Percentiles rank a stretch among this genome's conserved stretches.
phyloP scores from a whole-genome alignment of 2,329 filamentous ascomycete genomes.

The Alternaria sp. region DNA sequence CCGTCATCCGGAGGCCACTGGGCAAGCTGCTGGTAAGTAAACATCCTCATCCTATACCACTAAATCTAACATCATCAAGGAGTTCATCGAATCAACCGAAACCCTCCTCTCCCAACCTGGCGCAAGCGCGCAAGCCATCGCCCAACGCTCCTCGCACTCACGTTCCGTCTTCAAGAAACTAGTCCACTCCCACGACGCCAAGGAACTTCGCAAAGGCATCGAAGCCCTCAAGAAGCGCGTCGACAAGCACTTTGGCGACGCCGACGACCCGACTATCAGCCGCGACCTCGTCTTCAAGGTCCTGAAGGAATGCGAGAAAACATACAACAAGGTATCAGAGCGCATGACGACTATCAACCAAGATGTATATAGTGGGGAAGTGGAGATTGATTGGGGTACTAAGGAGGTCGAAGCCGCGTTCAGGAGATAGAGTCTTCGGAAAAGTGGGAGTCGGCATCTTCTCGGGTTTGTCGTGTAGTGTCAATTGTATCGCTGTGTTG shows the following conservation, averaged over 20 bases:
- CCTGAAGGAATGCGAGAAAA: slow-evolving; percentile 63
- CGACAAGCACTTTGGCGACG: slow-evolving; percentile 96
- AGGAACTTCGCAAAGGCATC: slow-evolving; percentile 88
- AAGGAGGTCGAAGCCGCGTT: slow-evolving; percentile 42
- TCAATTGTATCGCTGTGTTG: not conserved
- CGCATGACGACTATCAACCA: slow-evolving; percentile 51
- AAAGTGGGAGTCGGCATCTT: slow-evolving; percentile 20
- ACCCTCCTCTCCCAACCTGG: slow-evolving; percentile 65
- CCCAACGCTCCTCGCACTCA: slow-evolving; percentile 81
- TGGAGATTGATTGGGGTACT: slow-evolving; percentile 49
- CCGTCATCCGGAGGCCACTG: slow-evolving; percentile 85
- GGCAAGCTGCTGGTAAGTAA: slow-evolving; percentile 76
- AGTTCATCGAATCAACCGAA: slow-evolving; percentile 90
- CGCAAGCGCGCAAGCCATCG: slow-evolving; percentile 64
- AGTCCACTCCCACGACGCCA: slow-evolving; percentile 77
- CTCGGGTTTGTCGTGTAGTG: slow-evolving; percentile 5
- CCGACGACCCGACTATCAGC: slow-evolving; percentile 74
- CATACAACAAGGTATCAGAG: slow-evolving; percentile 62
- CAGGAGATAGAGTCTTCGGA: slow-evolving; percentile 30
- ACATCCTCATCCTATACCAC: not conserved
- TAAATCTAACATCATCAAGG: slow-evolving; percentile 50
- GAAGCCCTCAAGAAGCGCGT: slow-evolving; percentile 88
- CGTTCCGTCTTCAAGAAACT: slow-evolving; percentile 86
- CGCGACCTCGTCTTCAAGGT: slow-evolving; percentile 65
- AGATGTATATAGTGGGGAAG: slow-evolving; percentile 55